These are phyloP conservation scores for Alternaria ventricosa DNA, from an alignment of 2,329 filamentous ascomycete species.

Conservation along the genomic window DNA sequence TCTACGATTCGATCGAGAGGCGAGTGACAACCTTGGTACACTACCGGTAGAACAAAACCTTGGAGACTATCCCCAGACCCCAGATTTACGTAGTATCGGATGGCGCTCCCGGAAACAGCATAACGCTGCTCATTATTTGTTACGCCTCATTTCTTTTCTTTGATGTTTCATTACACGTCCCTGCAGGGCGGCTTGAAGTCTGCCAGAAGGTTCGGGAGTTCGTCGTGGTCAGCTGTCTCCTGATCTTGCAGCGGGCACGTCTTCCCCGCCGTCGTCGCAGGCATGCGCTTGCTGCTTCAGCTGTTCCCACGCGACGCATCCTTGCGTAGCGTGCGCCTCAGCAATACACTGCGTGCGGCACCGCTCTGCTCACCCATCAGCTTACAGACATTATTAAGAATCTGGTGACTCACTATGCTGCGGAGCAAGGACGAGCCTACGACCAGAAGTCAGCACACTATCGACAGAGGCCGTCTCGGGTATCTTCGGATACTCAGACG, in stretches of 20 bases:
- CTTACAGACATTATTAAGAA: not conserved
- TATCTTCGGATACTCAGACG: not conserved
- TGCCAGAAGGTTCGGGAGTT: not conserved
- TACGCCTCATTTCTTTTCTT: not conserved
- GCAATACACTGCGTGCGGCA: not conserved
- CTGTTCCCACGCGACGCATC: not conserved
- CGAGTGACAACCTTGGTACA: not conserved
- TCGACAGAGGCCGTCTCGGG: not conserved
- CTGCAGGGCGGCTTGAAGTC: not conserved
- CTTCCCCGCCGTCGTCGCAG: conserved; percentile 1
- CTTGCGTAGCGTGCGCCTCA: not conserved
- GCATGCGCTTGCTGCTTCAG: not conserved
- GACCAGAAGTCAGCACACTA: not conserved
- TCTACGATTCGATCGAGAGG: not conserved
- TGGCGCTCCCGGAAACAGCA: not conserved
- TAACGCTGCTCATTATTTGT: not conserved
- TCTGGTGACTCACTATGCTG: not conserved
- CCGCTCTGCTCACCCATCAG: not conserved
- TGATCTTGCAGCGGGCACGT: conserved; percentile 1
- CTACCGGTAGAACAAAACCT: conserved; percentile 4
- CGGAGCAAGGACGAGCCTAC: not conserved
- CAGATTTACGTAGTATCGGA: not conserved
- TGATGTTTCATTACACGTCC: conserved; percentile 9
- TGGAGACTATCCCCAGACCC: conserved; percentile 4
- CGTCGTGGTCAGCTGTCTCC: conserved; percentile 7